These are phyloP conservation scores for Aspergillus hiratsukae DNA, from an alignment of 2,329 filamentous ascomycete genomes.

Conservation along the genomic window DNA sequence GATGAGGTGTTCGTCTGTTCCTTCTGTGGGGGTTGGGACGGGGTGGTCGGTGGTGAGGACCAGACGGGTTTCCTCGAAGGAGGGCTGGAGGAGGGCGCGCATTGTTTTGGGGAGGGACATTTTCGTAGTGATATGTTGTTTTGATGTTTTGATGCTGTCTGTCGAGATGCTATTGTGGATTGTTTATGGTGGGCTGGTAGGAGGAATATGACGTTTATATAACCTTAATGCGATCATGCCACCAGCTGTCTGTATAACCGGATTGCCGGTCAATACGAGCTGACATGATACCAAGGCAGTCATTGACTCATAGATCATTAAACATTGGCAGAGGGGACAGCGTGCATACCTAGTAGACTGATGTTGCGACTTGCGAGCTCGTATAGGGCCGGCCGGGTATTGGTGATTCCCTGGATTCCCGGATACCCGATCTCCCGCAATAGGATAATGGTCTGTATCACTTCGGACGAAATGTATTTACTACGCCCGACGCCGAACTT, in stretches of 20 bases:
- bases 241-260: not conserved
- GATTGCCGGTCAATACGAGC: not conserved
- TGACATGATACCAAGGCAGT: not conserved
- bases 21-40: conserved; percentile 19
- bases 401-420: not conserved
- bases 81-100: conserved; percentile 11
- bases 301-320: not conserved
- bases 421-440: not conserved
- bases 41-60: conserved; percentile 3
- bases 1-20: conserved; percentile 36
- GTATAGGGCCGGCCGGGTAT: not conserved
- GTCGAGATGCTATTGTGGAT: not conserved
- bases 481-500: not conserved
- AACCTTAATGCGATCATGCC: not conserved
- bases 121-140: not conserved
- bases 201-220: not conserved
- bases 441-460: not conserved
- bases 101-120: conserved; percentile 4
- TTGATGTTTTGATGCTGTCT: not conserved
- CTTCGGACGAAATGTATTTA: not conserved
- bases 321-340: not conserved
- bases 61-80: conserved; percentile 3
- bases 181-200: not conserved
- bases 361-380: not conserved
- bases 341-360: no score